Evolutionary conservation across 1,139 yeast species (phyloP).

Genomic region (Taphrina deformans): DNA sequence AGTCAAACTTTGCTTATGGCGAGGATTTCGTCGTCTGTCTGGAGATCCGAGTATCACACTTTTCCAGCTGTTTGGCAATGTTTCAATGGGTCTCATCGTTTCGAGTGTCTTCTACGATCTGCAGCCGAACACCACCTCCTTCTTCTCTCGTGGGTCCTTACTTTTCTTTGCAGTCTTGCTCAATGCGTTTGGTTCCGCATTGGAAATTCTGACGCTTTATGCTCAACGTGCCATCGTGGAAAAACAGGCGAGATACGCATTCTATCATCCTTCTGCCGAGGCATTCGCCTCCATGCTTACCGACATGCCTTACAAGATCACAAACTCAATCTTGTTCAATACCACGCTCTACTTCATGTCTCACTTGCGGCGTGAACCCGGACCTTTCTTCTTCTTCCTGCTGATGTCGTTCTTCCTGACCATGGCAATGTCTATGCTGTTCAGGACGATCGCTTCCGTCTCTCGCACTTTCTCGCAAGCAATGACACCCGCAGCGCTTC

Average conservation of each 20-base stretch:
- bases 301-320: conserved; percentile 46
- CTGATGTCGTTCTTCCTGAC: conserved; percentile 48
- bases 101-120: conserved; percentile 75
- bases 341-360: conserved; percentile 49
- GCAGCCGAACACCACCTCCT: conserved; percentile 53
- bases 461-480: conserved; percentile 64
- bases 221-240: conserved; percentile 48
- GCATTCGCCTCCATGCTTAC: conserved; percentile 48
- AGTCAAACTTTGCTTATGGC: conserved; percentile 55
- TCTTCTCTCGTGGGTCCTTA: conserved; percentile 54
- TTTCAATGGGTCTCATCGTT: conserved; percentile 69
- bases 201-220: conserved; percentile 50
- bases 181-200: conserved; percentile 49
- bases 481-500: conserved; percentile 69
- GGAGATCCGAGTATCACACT: conserved; percentile 69
- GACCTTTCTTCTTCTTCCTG: conserved; percentile 48
- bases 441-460: conserved; percentile 68
- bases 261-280: conserved; percentile 52
- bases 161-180: conserved; percentile 49
- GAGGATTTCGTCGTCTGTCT: conserved; percentile 63
- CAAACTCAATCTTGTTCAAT: conserved; percentile 45
- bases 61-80: conserved; percentile 61
- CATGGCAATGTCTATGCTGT: conserved; percentile 69
- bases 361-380: conserved; percentile 48
- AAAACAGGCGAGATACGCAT: conserved; percentile 51